Base-by-base conservation (phyloP, 2,329 filamentous ascomycete genomes). In the Lomentospora prolificans region DNA sequence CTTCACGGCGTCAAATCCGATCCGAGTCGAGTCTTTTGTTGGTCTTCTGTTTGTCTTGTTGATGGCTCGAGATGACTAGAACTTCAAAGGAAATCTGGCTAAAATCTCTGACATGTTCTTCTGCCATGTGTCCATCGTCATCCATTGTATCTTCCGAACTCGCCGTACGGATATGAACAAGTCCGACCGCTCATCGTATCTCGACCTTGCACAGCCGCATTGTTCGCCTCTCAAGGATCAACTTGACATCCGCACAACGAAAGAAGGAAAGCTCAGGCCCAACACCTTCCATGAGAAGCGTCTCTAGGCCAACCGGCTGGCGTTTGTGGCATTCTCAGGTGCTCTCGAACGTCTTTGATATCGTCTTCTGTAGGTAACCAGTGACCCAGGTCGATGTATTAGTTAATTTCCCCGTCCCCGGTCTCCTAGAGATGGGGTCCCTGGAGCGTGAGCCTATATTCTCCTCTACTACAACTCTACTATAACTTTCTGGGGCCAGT, bases 31-130 rank as follows among this genome's bases (percentile, higher is more conserved):
- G n/a, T n/a, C n/a, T n/a, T n/a, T n/a, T n/a, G 77, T 85, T 0
- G 81, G 80, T 17, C 70, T 84, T 12, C 71, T 89, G 3, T 89
- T 89, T 58, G 85, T 89, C 66, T 79, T 78, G 22, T 64, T 88
- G 25, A 79, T 89, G 75, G 81, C 80, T 14, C 78, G 85, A 25
- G 70, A 71, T 36, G 70, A 73, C 30, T 57, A 61, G 0, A 64
- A 61, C n/a, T 80, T 81, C 58, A 76, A 81, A 58, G 74, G 82
- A 55, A 87, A 89, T 64, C 83, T 85, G 0, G 85, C 85, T 53
- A 79, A 81, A n/a, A 82, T 90, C 41, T 90, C 86, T 0, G 85
- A 83, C 61, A 82, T 89, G 70, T 72, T 91, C 14, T 89, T 89
- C 66, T 89, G 90, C 60, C 72, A 88, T 46, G 87, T 86, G 0